phyloP scores from a whole-genome alignment of 371 early-diverging fungal genomes.

The Mortierella polycephala region DNA sequence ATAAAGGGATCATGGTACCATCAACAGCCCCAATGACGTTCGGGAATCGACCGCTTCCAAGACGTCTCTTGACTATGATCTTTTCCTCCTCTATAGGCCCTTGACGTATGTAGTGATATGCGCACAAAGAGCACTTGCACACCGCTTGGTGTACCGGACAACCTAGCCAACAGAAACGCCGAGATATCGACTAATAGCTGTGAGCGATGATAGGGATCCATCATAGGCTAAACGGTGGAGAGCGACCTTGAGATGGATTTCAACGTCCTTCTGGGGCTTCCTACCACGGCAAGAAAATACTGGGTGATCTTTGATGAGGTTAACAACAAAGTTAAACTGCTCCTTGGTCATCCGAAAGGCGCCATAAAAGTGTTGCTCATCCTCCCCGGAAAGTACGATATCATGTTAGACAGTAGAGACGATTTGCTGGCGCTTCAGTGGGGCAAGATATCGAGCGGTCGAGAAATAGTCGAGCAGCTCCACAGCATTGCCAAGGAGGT shows the following conservation, averaged over 20 bases:
- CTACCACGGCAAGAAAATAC: slow-evolving; percentile 4
- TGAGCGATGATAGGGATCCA: slow-evolving; percentile 1
- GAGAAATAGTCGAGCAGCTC: too few species aligned
- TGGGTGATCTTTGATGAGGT: slow-evolving; percentile 12
- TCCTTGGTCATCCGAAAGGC: slow-evolving; percentile 8
- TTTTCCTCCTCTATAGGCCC: slow-evolving; percentile 14
- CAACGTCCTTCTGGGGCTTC: slow-evolving; percentile 7
- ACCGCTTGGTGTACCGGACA: slow-evolving; percentile 2
- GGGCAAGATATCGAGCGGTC: too few species aligned
- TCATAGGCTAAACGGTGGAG: slow-evolving; percentile 3
- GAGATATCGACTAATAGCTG: background rate
- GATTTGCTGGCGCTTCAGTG: too few species aligned
- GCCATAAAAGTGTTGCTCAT: too few species aligned
- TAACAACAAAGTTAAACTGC: slow-evolving; percentile 7
- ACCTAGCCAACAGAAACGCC: slow-evolving; percentile 6
- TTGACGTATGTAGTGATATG: slow-evolving; percentile 11
- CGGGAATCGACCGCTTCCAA: slow-evolving; percentile 2
- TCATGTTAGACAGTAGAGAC: too few species aligned
- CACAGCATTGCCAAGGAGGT: too few species aligned
- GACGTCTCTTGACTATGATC: background rate
- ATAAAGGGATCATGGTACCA: slow-evolving; percentile 6
- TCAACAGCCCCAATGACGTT: slow-evolving; percentile 14
- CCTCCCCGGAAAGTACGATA: too few species aligned
- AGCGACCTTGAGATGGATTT: slow-evolving; percentile 13
- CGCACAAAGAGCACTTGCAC: background rate